phyloP scores from a whole-genome alignment of 768 basidiomycete genomes.

The Phlebiopsis gigantea region DNA sequence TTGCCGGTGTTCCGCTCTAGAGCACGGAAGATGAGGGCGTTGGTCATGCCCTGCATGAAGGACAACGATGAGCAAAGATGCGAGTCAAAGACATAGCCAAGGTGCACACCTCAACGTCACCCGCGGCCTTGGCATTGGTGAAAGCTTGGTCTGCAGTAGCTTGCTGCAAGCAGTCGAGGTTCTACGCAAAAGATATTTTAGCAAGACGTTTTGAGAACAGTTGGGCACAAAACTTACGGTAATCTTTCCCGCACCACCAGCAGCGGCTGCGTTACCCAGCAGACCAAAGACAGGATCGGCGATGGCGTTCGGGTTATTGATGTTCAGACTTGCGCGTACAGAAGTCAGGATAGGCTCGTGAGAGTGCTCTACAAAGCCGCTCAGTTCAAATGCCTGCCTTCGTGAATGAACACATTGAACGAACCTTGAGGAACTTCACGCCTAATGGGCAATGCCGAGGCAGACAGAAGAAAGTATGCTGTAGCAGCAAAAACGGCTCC shows the following conservation, averaged over 20 bases:
- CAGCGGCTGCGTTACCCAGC: slow-evolving; percentile 60
- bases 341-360: slow-evolving; percentile 53
- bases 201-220: not conserved
- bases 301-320: slow-evolving; percentile 57
- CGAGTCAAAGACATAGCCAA: not conserved
- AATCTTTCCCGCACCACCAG: slow-evolving; percentile 47
- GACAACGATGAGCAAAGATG: not conserved
- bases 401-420: slow-evolving; percentile 1
- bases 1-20: slow-evolving; percentile 60
- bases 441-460: slow-evolving; percentile 39
- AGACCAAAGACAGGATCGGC: slow-evolving; percentile 60
- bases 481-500: slow-evolving; percentile 30
- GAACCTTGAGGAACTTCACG: slow-evolving; percentile 67
- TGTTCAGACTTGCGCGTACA: slow-evolving; percentile 40
- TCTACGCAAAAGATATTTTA: too few relatives aligned
- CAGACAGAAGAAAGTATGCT: slow-evolving; percentile 26
- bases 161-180: slow-evolving; percentile 60
- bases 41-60: slow-evolving; percentile 40
- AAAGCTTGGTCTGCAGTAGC: slow-evolving; percentile 65
- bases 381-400: too few relatives aligned
- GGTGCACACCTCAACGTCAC: slow-evolving; percentile 34
- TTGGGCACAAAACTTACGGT: slow-evolving; percentile 30
- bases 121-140: slow-evolving; percentile 63
- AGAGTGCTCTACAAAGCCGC: slow-evolving; percentile 55
- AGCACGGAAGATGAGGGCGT: slow-evolving; percentile 58